Percentiles rank a stretch among this genome's conserved stretches.
Evolutionary conservation across 148 eudicot species (phyloP).

Genomic region (Fagopyrum esculentum): DNA sequence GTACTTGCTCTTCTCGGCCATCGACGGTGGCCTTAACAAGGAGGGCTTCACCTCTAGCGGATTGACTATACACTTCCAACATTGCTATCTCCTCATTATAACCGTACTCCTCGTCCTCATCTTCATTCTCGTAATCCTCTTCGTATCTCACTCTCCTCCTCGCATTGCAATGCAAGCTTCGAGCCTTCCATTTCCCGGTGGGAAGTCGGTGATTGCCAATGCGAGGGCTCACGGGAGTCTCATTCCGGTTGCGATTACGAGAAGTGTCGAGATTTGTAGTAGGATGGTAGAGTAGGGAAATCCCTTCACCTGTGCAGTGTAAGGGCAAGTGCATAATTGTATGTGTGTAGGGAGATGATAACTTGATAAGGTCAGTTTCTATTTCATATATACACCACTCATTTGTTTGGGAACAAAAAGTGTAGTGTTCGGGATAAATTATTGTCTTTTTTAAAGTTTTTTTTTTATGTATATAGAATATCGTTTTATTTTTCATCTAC

Average conservation of each 20-base stretch:
- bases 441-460: no score
- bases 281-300: background rate
- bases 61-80: slow-evolving; percentile 54
- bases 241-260: background rate
- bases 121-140: slow-evolving; percentile 23
- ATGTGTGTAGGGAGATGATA: background rate
- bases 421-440: no score
- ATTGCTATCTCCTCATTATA: slow-evolving; percentile 55
- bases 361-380: background rate
- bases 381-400: slow-evolving; percentile 7
- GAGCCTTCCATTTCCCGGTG: background rate
- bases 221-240: background rate
- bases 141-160: slow-evolving; percentile 47
- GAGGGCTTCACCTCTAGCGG: slow-evolving; percentile 51
- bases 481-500: no score
- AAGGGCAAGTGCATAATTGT: background rate
- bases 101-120: slow-evolving; percentile 32
- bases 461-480: no score
- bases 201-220: background rate
- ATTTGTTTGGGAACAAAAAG: background rate
- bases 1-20: slow-evolving; percentile 46
- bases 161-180: slow-evolving; percentile 5
- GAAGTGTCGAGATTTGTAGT: background rate
- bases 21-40: slow-evolving; percentile 59
- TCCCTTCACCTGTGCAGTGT: background rate